Conservation (phyloP, 179 eudicot species). For the Actinidia arguta region DNA sequence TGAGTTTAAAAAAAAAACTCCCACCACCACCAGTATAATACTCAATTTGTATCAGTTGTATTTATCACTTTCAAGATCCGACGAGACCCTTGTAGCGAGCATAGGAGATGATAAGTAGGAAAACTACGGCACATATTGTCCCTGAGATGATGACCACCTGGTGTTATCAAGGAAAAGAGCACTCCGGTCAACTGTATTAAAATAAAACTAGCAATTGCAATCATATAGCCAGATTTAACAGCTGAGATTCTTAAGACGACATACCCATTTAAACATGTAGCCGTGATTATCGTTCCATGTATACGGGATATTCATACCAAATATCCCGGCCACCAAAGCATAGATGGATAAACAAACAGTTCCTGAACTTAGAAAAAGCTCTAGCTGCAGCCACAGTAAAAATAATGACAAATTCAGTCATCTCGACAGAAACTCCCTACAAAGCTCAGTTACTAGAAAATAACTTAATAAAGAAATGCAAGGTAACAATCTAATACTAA, state of each 20-base stretch:
- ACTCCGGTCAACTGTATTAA: background rate
- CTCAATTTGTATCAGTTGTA: too few species aligned
- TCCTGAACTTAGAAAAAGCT: slow-evolving; percentile 82
- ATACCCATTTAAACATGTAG: slow-evolving; percentile 91
- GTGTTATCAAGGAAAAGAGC: background rate
- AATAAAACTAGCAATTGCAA: background rate
- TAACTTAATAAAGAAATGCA: background rate
- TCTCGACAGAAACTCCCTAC: background rate
- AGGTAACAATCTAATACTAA: background rate
- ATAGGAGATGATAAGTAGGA: slow-evolving; percentile 60
- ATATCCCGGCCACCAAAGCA: slow-evolving; percentile 82
- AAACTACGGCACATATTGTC: slow-evolving; percentile 47
- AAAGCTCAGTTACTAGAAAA: background rate
- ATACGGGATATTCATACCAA: slow-evolving; percentile 96
- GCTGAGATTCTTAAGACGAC: background rate
- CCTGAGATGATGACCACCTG: slow-evolving; percentile 80
- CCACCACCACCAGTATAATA: too few species aligned
- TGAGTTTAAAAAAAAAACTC: background rate
- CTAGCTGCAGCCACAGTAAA: slow-evolving; percentile 62
- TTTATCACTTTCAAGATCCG: slow-evolving; percentile 48
- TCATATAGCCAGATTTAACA: background rate
- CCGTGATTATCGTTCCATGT: slow-evolving; percentile 71
- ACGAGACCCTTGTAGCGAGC: slow-evolving; percentile 84
- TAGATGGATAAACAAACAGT: slow-evolving; percentile 77
- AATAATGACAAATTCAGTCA: background rate